Conservation (phyloP, 371 early-diverging fungal species). For the Basidiobolus meristosporus region DNA sequence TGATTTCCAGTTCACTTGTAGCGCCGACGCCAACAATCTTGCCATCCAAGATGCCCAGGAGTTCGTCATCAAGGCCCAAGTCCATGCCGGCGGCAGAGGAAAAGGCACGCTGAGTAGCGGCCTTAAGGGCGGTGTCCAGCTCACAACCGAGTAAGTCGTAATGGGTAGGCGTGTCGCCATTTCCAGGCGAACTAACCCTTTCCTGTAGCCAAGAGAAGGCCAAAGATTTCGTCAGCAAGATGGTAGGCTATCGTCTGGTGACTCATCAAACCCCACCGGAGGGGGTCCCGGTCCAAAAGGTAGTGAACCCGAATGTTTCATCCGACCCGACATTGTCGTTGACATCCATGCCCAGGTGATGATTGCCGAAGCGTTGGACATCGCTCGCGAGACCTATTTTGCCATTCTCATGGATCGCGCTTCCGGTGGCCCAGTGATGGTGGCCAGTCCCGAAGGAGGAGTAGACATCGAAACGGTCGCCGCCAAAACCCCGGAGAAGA, state of each 20-base stretch:
- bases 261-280: conserved; percentile 85
- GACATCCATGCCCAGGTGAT: too few species aligned
- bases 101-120: conserved; percentile 92
- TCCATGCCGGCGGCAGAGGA: conserved; percentile 96
- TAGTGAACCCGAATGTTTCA: conserved; percentile 85
- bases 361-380: too few species aligned
- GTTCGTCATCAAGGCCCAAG: conserved; percentile 95
- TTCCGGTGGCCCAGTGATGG: conserved; percentile 84
- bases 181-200: too few species aligned
- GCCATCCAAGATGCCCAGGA: conserved; percentile 69
- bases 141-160: too few species aligned
- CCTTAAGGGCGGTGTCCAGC: conserved; percentile 92
- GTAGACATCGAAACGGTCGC: conserved; percentile 95
- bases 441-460: conserved; percentile 92
- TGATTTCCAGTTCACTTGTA: too few species aligned
- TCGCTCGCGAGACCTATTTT: conserved; percentile 94
- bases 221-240: conserved; percentile 72
- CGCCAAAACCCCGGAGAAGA: conserved; percentile 82
- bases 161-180: too few species aligned
- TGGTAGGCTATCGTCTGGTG: conserved; percentile 89
- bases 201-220: conserved; percentile 80
- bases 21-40: too few species aligned
- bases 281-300: conserved; percentile 85
- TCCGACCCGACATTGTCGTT: conserved; percentile 78
- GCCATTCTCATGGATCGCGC: conserved; percentile 93